Evolutionary conservation across 192 early-diverging fungal genomes (phyloP).

Genomic region (Mortierella antarctica): DNA sequence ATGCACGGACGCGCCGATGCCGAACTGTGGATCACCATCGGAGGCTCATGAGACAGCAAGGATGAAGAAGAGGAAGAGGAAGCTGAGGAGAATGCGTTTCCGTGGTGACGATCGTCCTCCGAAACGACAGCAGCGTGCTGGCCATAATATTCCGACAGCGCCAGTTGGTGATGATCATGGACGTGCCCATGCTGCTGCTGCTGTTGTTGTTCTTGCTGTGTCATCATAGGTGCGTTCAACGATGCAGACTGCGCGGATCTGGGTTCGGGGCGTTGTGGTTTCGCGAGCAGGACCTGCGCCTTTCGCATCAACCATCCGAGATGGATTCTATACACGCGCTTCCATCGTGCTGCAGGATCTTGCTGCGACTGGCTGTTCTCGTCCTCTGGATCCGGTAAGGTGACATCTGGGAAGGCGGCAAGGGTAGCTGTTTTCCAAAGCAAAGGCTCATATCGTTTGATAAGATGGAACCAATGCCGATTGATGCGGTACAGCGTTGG

Average conservation of each 20-base stretch:
- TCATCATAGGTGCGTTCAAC: too few relatives aligned
- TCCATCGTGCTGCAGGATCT: constrained; percentile 7
- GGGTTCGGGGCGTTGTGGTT: background rate
- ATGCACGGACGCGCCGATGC: too few relatives aligned
- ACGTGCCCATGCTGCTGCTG: background rate
- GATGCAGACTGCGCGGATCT: too few relatives aligned
- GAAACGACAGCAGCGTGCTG: background rate
- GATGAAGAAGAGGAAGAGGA: too few relatives aligned
- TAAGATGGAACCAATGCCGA: background rate
- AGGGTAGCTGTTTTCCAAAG: constrained; percentile 25
- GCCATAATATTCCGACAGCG: too few relatives aligned
- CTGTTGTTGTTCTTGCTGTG: background rate
- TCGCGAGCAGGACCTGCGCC: background rate
- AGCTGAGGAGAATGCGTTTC: background rate
- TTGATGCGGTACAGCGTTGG: constrained; percentile 3
- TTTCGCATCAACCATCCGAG: constrained; percentile 1
- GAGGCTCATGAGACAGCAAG: too few relatives aligned
- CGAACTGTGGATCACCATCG: too few relatives aligned
- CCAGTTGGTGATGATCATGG: constrained; percentile 11
- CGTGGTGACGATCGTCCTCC: background rate
- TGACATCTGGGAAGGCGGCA: constrained; percentile 1
- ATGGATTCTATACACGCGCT: constrained; percentile 8
- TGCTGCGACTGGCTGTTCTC: background rate
- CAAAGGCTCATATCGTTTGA: background rate
- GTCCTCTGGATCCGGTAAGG: background rate